Evolutionary conservation across 176 grass and related monocot genomes (phyloP), one percentile per base, ranked within the genome.

Genomic region (Triticum turgidum): DNA sequence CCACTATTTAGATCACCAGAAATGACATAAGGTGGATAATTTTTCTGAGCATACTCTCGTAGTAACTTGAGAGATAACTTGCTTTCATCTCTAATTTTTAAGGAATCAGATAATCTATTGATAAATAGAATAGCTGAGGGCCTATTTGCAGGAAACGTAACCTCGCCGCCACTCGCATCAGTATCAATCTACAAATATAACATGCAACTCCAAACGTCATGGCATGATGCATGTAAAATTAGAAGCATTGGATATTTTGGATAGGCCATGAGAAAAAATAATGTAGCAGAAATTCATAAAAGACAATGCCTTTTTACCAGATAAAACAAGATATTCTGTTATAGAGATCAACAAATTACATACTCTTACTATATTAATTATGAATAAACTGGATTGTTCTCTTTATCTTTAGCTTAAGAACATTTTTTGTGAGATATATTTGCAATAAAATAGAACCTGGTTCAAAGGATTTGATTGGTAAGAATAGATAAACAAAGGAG

Each of bases 91-190:
- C 90, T 92, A 72, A 91, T 79, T 91, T 94, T 87, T 59, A 65
- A 89, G 59, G 83, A 94, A 45, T 94, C 81, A 12, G 93, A 91
- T 82, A 89, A 91, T 78, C 88, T 92, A 88, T 98, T 93, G 75
- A 94, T 83, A 86, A 98, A 98, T 80, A 98, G 91, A 89, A 98
- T 33, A 65, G 91, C 80, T 71, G 93, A 95, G 71, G 96, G 90
- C 63, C 79, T 95, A 49, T 88, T 86, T 78, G 89, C 78, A 77
- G 96, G 91, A 92, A 98, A 95, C 34, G 89, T 74, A 86, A 85
- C 81, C 71, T 91, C 88, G 20, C 65, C 69, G 78, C 86, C 78
- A 80, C 68, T 80, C 72, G 72, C 84, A 41, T 98, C 93, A 89
- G 51, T 44, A 74, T 92, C 91, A 88, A 94, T 77, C 96, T 98